Conservation (phyloP, 371 early-diverging fungal species). For the Saksenaea oblongispora region DNA sequence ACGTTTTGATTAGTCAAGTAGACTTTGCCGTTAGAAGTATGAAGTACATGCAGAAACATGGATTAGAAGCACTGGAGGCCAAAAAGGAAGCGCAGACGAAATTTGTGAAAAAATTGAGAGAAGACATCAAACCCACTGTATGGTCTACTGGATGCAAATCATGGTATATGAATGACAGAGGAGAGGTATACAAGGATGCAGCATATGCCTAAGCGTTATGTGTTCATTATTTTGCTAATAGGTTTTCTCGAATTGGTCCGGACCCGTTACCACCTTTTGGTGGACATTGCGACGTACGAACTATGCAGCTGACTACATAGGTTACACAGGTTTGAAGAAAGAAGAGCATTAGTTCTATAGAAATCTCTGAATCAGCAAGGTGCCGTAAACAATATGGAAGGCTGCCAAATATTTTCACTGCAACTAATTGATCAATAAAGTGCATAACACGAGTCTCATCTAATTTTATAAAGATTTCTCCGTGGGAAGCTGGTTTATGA, state of each 20-base stretch:
- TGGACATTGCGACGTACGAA: constrained; percentile 15
- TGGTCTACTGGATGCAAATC: constrained; percentile 27
- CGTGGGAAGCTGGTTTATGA: too few relatives aligned
- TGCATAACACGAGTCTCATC: too few relatives aligned
- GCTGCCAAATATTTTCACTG: too few relatives aligned
- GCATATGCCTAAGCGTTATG: background rate
- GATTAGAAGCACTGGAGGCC: constrained; percentile 22
- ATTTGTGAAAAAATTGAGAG: constrained; percentile 18
- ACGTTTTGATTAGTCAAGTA: constrained; percentile 23
- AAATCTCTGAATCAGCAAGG: too few relatives aligned
- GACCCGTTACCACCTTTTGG: constrained; percentile 24
- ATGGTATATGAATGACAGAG: constrained; percentile 26
- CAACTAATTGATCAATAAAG: too few relatives aligned
- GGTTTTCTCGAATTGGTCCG: constrained; percentile 23
- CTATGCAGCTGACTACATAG: constrained; percentile 6
- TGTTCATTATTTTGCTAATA: background rate
- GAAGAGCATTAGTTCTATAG: too few relatives aligned
- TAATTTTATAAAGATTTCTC: too few relatives aligned
- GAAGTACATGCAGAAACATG: constrained; percentile 13
- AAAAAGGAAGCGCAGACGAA: constrained; percentile 19
- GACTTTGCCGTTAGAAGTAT: constrained; percentile 21
- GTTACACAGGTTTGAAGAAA: background rate
- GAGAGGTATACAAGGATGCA: constrained; percentile 15
- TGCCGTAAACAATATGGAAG: too few relatives aligned
- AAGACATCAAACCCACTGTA: constrained; percentile 19